Conservation (phyloP, 192 early-diverging fungal species). For the Powellomyces hirtus region DNA sequence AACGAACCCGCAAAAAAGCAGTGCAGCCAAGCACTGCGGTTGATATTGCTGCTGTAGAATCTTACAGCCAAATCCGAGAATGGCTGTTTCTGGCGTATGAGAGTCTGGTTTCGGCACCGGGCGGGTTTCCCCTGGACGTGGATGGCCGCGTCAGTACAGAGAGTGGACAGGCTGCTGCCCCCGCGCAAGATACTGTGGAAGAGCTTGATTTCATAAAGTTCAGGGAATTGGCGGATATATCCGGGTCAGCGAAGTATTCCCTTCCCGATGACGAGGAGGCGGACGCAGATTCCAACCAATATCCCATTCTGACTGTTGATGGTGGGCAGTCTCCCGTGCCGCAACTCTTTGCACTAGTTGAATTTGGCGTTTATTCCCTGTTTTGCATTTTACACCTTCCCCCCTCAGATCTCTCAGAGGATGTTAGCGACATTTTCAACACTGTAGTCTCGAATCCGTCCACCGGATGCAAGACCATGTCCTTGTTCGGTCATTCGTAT, state of each 20-base stretch:
- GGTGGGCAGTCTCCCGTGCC: neutral
- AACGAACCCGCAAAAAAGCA: slow-evolving; percentile 1
- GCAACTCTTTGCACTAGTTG: too few species aligned
- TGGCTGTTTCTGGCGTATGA: neutral
- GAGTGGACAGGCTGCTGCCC: neutral
- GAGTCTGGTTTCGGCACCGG: neutral
- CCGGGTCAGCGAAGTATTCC: neutral
- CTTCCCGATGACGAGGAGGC: neutral
- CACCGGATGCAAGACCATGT: neutral
- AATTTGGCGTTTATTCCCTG: too few species aligned
- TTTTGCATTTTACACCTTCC: too few species aligned
- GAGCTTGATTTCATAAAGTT: slow-evolving; percentile 23
- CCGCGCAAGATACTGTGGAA: neutral
- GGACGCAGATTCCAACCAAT: too few species aligned
- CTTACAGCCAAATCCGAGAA: neutral
- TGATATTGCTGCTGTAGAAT: neutral
- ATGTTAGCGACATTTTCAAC: slow-evolving; percentile 7
- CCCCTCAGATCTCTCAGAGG: too few species aligned
- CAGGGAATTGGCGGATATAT: slow-evolving; percentile 14
- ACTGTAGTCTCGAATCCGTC: slow-evolving; percentile 1
- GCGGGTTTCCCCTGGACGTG: neutral
- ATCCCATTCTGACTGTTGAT: neutral
- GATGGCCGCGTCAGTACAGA: too few species aligned
- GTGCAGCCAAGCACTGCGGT: neutral
- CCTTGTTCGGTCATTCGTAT: slow-evolving; percentile 14